Evolutionary conservation across 2,329 filamentous ascomycete species (phyloP), one percentile per base, ranked within the genome.

Genomic region (Diplodia seriata): DNA sequence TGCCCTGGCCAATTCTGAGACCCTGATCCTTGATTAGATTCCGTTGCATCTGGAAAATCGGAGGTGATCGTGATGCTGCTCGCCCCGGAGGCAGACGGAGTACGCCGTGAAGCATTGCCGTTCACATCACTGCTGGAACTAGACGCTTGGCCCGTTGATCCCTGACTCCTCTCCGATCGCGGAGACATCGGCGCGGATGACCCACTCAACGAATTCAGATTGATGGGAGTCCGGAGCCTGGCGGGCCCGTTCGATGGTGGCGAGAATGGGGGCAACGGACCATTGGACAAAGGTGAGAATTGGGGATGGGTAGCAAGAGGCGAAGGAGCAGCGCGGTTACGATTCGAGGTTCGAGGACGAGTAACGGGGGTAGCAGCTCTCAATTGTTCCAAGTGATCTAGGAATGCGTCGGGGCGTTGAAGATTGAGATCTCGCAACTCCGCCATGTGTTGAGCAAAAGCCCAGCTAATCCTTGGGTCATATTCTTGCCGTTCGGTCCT

Each of bases 401-500:
- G 72, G 47, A 78, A 69, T 7, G 73, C 71, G 20, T 75, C 75
- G 18, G 71, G 72, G 68, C 73, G 73, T 67, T 76, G 74, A 29
- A 76, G 73, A 55, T 77, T 74, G 61, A 76, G 50, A 15, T 68
- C 66, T n/a, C 66, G 75, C 40, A 81, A 73, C 31, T 77, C 76
- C 50, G 74, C 75, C 68, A 78, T 78, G 53, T 81, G 78, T 38
- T 79, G 75, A 69, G 79, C 78, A 66, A 81, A 81, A 71, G 80
- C 78, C 73, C 75, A 76, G 68, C 78, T 80, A 66, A 81, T 80
- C 47, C 78, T 74, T 5, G 79, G 78, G 71, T 80, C 74, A 43
- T 80, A 80, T 66, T 78, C 76, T 66, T 74, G 75, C 23, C 71
- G 77, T 51, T 74, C 73, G 47, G 72, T 70, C 33, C 73, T 73